Percentiles rank a stretch among this genome's conserved stretches.
phyloP scores from a whole-genome alignment of 2,329 filamentous ascomycete genomes.

The Colletotrichum musicola region DNA sequence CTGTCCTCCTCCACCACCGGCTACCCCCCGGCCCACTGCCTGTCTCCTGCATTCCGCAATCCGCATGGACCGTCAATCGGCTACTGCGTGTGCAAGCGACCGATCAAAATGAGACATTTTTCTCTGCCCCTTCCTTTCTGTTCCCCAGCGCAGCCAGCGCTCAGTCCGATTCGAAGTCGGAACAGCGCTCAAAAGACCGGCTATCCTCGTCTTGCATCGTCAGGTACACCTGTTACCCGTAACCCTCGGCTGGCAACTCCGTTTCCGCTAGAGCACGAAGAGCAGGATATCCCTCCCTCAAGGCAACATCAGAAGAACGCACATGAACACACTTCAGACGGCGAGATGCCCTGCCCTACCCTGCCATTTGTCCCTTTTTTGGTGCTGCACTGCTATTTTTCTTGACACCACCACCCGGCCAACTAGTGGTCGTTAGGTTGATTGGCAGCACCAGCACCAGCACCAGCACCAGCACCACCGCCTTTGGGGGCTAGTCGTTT shows the following conservation, averaged over 20 bases:
- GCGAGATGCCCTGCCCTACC: constrained; percentile 16
- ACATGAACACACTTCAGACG: constrained; percentile 27
- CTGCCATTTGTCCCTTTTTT: not conserved
- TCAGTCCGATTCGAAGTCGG: constrained; percentile 4
- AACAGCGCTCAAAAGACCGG: constrained; percentile 4
- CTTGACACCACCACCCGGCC: no score
- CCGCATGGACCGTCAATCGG: constrained; percentile 15
- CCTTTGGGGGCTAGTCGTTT: constrained; percentile 19
- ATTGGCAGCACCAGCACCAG: not conserved
- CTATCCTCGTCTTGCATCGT: constrained; percentile 24
- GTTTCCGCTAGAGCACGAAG: constrained; percentile 7
- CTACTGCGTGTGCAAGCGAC: constrained; percentile 11
- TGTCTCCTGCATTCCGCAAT: no score
- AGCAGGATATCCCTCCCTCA: constrained; percentile 7
- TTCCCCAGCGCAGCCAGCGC: constrained; percentile 23
- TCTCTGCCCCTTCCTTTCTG: not conserved
- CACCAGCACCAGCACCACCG: not conserved
- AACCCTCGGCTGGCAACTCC: constrained; percentile 1
- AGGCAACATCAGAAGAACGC: constrained; percentile 13
- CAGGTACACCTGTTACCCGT: constrained; percentile 30
- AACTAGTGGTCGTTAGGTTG: no score
- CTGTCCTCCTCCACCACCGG: constrained; percentile 7
- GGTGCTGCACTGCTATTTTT: not conserved
- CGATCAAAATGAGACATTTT: constrained; percentile 36
- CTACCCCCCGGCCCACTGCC: no score